These are phyloP conservation scores for Inga leiocalycina DNA, from an alignment of 306 rosid species.

Conservation along the genomic window DNA sequence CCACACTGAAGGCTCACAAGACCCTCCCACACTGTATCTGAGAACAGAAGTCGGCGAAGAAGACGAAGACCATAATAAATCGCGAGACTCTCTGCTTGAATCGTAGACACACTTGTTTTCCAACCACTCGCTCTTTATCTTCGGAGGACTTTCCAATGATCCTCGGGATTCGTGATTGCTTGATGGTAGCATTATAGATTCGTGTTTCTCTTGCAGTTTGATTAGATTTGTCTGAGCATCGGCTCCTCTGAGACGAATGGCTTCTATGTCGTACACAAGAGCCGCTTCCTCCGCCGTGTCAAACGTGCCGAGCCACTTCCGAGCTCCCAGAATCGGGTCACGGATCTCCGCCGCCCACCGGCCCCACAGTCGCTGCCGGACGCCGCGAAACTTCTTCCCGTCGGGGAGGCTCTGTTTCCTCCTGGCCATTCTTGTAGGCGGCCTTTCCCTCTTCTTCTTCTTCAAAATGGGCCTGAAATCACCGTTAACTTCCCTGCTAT, in stretches of 20 bases:
- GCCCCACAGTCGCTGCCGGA: constrained; percentile 61
- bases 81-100: constrained; percentile 17
- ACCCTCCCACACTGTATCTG: neutral
- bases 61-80: constrained; percentile 25
- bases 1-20: neutral
- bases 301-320: constrained; percentile 69
- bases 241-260: constrained; percentile 53
- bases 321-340: constrained; percentile 37
- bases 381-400: constrained; percentile 51
- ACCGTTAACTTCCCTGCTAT: neutral
- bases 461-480: neutral
- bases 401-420: neutral
- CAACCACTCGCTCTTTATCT: neutral
- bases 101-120: neutral
- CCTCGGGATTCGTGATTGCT: neutral
- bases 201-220: constrained; percentile 1
- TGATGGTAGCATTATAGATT: neutral
- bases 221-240: constrained; percentile 52
- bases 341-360: constrained; percentile 75
- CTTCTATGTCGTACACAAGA: constrained; percentile 51
- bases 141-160: neutral
- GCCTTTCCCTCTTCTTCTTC: neutral
- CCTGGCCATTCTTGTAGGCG: neutral
- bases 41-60: constrained; percentile 40
- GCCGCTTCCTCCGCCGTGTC: constrained; percentile 71